Evolutionary conservation across 495 filamentous ascomycete genomes (phyloP).

Genomic region (Xylaria telfairii): DNA sequence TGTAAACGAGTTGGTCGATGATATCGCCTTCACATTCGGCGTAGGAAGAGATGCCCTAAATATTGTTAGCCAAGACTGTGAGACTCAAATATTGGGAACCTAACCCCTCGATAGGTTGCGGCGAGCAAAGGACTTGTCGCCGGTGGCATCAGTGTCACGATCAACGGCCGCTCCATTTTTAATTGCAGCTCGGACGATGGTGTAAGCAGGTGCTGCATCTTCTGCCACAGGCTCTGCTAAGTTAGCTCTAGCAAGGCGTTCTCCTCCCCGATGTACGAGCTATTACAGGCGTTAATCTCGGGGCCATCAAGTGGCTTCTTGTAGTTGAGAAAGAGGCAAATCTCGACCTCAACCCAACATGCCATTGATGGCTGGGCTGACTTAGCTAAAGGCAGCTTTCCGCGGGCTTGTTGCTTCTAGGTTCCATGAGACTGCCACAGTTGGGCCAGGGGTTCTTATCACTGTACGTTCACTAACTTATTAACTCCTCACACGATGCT

Average conservation of each 20-base stretch:
- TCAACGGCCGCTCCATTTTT: slow-evolving; percentile 30
- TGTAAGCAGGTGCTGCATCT: slow-evolving; percentile 31
- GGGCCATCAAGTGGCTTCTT: slow-evolving; percentile 70
- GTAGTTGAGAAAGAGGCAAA: slow-evolving; percentile 91
- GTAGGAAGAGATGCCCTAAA: slow-evolving; percentile 67
- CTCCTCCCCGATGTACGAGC: slow-evolving; percentile 68
- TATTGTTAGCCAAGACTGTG: slow-evolving; percentile 55
- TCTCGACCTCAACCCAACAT: not conserved
- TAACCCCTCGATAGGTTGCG: slow-evolving; percentile 55
- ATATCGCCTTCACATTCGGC: slow-evolving; percentile 78
- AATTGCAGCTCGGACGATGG: slow-evolving; percentile 39
- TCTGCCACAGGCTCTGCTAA: not conserved
- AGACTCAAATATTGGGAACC: not conserved
- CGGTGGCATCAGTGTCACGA: slow-evolving; percentile 29
- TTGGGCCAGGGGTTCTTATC: slow-evolving; percentile 68
- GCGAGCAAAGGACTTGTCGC: slow-evolving; percentile 63
- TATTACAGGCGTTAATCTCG: slow-evolving; percentile 60
- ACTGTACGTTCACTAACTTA: slow-evolving; percentile 57
- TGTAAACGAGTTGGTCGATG: slow-evolving; percentile 82
- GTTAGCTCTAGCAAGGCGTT: slow-evolving; percentile 57
- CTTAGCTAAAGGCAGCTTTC: slow-evolving; percentile 73
- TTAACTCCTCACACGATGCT: slow-evolving; percentile 24
- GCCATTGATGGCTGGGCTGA: slow-evolving; percentile 8
- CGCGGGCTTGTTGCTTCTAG: slow-evolving; percentile 64
- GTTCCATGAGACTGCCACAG: slow-evolving; percentile 57